These are phyloP conservation scores for Spirogloea muscicola DNA, from an alignment of 139 green algal genomes.

Conservation along the genomic window DNA sequence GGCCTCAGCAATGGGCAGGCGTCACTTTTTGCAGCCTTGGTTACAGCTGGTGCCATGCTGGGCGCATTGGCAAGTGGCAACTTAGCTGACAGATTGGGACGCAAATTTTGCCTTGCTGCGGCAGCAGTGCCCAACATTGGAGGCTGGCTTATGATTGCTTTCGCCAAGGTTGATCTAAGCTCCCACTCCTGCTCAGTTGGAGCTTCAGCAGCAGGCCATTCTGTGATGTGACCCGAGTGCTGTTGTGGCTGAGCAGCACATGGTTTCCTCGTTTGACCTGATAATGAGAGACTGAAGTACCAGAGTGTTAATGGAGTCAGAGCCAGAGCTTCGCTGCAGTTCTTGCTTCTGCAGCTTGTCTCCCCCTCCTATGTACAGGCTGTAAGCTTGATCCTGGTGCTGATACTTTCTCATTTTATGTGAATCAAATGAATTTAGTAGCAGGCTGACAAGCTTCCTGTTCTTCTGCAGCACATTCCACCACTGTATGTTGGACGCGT, in stretches of 20 bases:
- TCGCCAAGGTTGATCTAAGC: slow-evolving; percentile 3
- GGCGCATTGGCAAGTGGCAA: slow-evolving; percentile 10
- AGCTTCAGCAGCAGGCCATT: too few species aligned
- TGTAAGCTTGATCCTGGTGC: not conserved
- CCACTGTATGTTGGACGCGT: slow-evolving; percentile 20
- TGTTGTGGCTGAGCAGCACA: too few species aligned
- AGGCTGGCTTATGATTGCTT: slow-evolving; percentile 15
- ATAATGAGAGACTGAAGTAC: too few species aligned
- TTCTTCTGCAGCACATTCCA: slow-evolving; percentile 12
- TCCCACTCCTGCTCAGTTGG: not conserved
- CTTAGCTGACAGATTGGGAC: slow-evolving; percentile 32
- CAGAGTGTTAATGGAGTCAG: too few species aligned
- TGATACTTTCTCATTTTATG: not conserved
- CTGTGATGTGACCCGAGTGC: too few species aligned
- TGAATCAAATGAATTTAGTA: not conserved
- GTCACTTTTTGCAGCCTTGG: slow-evolving; percentile 32
- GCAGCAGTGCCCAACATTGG: not conserved
- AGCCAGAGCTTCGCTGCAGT: not conserved
- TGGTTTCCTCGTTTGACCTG: too few species aligned
- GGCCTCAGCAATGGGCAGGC: slow-evolving; percentile 13
- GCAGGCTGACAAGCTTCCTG: too few species aligned
- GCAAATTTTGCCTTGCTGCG: slow-evolving; percentile 10
- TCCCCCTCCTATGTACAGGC: not conserved
- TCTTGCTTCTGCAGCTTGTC: not conserved
- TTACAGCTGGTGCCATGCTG: slow-evolving; percentile 41